Evolutionary conservation across 495 filamentous ascomycete genomes (phyloP).

Genomic region (Aspergillus homomorphus): DNA sequence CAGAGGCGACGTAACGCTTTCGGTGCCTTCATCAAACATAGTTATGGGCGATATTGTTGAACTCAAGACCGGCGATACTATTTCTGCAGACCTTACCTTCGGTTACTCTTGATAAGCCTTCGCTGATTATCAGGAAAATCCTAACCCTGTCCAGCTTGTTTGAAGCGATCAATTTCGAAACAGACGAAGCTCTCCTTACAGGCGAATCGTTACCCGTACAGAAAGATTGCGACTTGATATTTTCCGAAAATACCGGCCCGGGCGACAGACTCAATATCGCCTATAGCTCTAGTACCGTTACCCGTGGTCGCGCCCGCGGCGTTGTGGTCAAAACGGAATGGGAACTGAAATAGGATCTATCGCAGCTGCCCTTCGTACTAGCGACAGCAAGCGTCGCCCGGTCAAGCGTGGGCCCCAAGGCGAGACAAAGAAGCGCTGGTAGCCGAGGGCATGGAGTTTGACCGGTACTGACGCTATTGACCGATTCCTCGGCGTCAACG

Average conservation of each 20-base stretch:
- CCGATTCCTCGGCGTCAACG: too few species aligned
- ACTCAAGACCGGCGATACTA: constrained; percentile 78
- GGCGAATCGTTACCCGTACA: constrained; percentile 72
- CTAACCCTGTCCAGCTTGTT: constrained; percentile 49
- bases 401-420: too few species aligned
- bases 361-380: constrained; percentile 60
- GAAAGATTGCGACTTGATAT: constrained; percentile 49
- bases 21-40: constrained; percentile 52
- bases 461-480: too few species aligned
- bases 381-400: too few species aligned
- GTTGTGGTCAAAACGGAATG: constrained; percentile 71
- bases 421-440: too few species aligned
- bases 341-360: constrained; percentile 69
- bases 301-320: constrained; percentile 65
- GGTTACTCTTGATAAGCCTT: constrained; percentile 16
- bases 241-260: constrained; percentile 52
- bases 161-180: constrained; percentile 68
- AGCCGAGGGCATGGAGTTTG: too few species aligned
- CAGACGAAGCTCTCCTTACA: constrained; percentile 70
- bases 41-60: constrained; percentile 67
- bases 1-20: constrained; percentile 49
- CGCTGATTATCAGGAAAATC: too few species aligned
- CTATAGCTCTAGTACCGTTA: constrained; percentile 70
- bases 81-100: constrained; percentile 65
- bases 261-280: constrained; percentile 71